A percentile compares a stretch with the other conserved stretches of the same genome.
phyloP scores from a whole-genome alignment of 2,329 filamentous ascomycete species.

The Allantophomopsis lycopodina region DNA sequence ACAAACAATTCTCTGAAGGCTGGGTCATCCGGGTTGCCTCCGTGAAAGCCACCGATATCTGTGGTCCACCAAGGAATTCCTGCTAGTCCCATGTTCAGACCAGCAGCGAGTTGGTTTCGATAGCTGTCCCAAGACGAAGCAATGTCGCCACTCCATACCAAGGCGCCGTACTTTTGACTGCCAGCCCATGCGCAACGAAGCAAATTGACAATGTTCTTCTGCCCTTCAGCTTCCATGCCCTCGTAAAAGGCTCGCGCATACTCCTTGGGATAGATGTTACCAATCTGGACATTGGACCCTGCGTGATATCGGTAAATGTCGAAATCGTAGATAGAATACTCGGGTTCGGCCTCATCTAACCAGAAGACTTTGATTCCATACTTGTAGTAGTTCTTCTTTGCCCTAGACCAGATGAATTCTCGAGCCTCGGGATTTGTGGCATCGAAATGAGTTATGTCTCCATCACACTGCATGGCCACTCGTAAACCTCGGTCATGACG shows the following conservation, averaged over 20 bases:
- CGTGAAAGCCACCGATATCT: constrained; percentile 58
- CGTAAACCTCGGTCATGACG: constrained; percentile 44
- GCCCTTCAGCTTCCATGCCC: constrained; percentile 36
- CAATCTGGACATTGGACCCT: constrained; percentile 38
- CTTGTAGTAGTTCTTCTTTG: constrained; percentile 44
- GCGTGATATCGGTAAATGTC: constrained; percentile 49
- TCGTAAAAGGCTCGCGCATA: constrained; percentile 48
- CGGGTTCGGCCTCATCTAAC: constrained; percentile 57
- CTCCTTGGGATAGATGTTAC: constrained; percentile 44
- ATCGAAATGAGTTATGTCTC: constrained; percentile 46
- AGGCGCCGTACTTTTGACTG: constrained; percentile 47
- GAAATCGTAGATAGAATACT: constrained; percentile 52
- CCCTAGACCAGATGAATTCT: constrained; percentile 43
- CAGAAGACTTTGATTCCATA: constrained; percentile 52
- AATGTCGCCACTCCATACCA: constrained; percentile 57
- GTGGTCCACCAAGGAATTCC: constrained; percentile 59
- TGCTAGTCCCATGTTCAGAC: constrained; percentile 50
- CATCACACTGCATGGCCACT: constrained; percentile 42
- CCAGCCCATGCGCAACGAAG: constrained; percentile 41
- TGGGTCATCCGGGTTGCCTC: constrained; percentile 39
- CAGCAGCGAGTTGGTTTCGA: constrained; percentile 45
- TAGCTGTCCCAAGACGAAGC: constrained; percentile 48
- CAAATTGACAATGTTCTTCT: constrained; percentile 44
- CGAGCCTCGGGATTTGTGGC: constrained; percentile 46
- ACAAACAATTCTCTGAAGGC: constrained; percentile 49